Evolutionary conservation across 2,329 filamentous ascomycete genomes (phyloP), one percentile per base, ranked within the genome.

Genomic region (Periconia digitata): DNA sequence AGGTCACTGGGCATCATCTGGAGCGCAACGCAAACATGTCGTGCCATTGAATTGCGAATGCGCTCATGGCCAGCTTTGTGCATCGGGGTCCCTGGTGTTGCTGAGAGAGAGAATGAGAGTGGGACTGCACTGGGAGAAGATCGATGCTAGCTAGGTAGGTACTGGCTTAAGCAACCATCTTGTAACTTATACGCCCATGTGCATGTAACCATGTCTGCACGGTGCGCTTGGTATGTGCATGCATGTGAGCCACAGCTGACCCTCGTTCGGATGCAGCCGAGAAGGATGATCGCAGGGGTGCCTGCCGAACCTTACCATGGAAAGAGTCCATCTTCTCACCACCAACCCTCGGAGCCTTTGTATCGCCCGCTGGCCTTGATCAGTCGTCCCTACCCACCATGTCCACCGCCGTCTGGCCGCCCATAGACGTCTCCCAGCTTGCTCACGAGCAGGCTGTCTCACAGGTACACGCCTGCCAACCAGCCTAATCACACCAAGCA

Each of bases 371-470:
- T n/a, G n/a, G n/a, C n/a, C 24, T 7, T 27, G 10, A 32, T 32
- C 27, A 32, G 8, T 13, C 27, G n/a, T 32, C 27, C 8, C 27
- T 15, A 32, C n/a, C 27, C n/a, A 10, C 27, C 59, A 85, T 86
- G 83, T 82, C 83, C 16, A 81, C 82, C 37, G 78, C 80, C 66
- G 76, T 83, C 44, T 85, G 83, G 73, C 83, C 83, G 49, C 77
- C 80, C 44, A 75, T 84, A 34, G 68, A 78, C 17, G 69, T 74
- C 24, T 74, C 76, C 43, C 71, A 77, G 54, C 72, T 85, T 45
- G 71, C 72, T 50, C 69, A 69, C 53, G 79, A 81, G 62, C 79
- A 82, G 62, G 76, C 80, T 48, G 71, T 70, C 36, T 78, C 80
- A 32, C 69, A 81, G 70, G 79, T 80, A 50, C 15, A 45, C 23